Evolutionary conservation across 352 stramenopile species (phyloP).

Genomic region (Aphanomyces astaci): DNA sequence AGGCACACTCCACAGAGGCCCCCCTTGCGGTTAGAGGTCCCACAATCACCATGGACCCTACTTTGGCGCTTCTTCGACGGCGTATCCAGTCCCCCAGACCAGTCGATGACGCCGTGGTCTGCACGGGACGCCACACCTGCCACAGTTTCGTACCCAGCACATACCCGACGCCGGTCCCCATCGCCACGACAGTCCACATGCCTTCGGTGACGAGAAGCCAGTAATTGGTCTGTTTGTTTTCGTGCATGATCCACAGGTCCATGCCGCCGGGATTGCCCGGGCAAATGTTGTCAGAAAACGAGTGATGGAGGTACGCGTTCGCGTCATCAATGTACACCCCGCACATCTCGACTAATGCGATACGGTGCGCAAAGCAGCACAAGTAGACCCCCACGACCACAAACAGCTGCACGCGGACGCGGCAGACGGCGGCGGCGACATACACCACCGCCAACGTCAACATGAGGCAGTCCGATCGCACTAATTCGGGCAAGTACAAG

Average conservation of each 20-base stretch:
- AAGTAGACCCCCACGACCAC: neutral
- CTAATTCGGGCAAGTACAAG: neutral
- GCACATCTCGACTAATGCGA: neutral
- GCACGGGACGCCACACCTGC: neutral
- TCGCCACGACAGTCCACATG: neutral
- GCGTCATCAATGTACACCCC: neutral
- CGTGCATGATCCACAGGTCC: slow-evolving; percentile 1
- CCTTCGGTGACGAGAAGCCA: neutral
- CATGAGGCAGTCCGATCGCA: neutral
- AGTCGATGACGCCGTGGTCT: neutral
- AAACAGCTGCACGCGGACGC: slow-evolving; percentile 1
- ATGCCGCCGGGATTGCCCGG: neutral
- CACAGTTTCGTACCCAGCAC: neutral
- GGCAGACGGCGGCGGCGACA: neutral
- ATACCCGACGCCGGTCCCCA: neutral
- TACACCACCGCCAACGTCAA: neutral
- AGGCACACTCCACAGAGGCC: no score
- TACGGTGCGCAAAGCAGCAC: neutral
- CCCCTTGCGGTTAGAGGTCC: neutral
- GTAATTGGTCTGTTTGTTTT: slow-evolving; percentile 1
- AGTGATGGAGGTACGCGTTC: neutral
- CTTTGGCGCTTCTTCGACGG: no score
- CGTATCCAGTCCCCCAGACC: neutral
- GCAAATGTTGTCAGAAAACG: neutral
- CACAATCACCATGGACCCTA: neutral